Base-by-base conservation (phyloP, 805 yeast species). In the Yueomyces sp. region DNA sequence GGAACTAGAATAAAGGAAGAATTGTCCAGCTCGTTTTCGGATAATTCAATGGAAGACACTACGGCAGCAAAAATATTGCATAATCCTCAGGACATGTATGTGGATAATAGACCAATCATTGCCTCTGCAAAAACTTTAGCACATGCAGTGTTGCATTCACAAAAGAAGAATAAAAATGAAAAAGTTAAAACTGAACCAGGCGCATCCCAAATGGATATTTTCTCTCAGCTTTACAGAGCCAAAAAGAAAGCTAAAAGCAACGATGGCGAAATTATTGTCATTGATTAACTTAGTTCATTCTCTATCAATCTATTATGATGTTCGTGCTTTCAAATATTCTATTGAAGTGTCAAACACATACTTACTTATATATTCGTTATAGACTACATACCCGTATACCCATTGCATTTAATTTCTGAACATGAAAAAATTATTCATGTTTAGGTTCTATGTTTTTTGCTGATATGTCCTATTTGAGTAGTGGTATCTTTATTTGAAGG, bases 1-100 rank as follows among this genome's bases (percentile, higher is more conserved):
- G 9, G 9, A 6, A 30, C 9, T 30, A 6, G 9, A 30, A 6
- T 9, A 30, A 9, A 30, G 9, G 33, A 30, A 30, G 33, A 30
- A 30, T 30, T 30, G 9, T 30, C 33, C 1, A 9, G 9, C 6
- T 30, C 33, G 9, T 30, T 30, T 30, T 6, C 33, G 6, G 33
- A 30, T 11, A 9, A n/a, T 29, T 6, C 28, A 30, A 11, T 19
- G 40, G 7, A 43, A 43, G 29, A 26, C 36, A 52, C 56, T 5
- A 60, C 65, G 1, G 65, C 65, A 3, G 62, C 62, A 4, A 62
- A 60, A 42, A 43, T 60, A n/a, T 42, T 60, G 27, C 64, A 60
- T 46, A 43, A 60, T 47, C 62, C 63, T 1, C 44, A 50, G 19
- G 62, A 57, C 38, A 38, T 49, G 26, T 39, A 36, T 2, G 47